Evolutionary conservation across 176 grass and related monocot species (phyloP).

Genomic region (Phyllostachys edulis): DNA sequence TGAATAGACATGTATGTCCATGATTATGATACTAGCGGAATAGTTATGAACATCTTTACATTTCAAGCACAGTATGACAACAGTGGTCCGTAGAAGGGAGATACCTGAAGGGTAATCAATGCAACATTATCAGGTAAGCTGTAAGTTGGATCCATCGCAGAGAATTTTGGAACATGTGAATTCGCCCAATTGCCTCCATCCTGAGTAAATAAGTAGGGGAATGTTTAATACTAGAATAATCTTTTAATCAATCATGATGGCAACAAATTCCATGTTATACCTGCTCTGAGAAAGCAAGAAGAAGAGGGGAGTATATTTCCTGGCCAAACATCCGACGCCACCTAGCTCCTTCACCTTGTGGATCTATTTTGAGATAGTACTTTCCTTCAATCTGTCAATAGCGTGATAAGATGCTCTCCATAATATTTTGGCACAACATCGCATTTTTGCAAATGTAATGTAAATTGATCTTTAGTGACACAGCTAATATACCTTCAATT

Average conservation of each 20-base stretch:
- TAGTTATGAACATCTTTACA: neutral
- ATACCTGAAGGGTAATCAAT: constrained; percentile 88
- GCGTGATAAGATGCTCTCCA: constrained; percentile 12
- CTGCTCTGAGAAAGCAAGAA: constrained; percentile 88
- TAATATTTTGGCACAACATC: neutral
- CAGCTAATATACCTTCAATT: neutral
- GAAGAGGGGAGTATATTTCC: constrained; percentile 95
- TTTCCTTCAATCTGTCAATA: constrained; percentile 73
- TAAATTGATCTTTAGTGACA: neutral
- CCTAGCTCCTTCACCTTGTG: constrained; percentile 72
- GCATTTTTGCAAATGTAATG: constrained; percentile 4
- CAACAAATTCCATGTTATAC: constrained; percentile 42
- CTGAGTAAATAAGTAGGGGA: constrained; percentile 42
- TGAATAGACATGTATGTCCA: neutral
- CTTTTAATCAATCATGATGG: constrained; percentile 12
- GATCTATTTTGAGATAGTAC: constrained; percentile 88
- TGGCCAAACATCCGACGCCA: constrained; percentile 91
- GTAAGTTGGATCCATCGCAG: constrained; percentile 87
- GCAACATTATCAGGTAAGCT: constrained; percentile 92
- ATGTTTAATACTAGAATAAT: constrained; percentile 25
- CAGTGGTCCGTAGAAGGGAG: neutral
- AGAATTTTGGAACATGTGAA: constrained; percentile 69
- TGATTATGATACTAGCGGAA: neutral
- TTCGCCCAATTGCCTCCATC: constrained; percentile 77
- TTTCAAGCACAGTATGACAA: neutral